These are phyloP conservation scores for Metschnikowia continentalis DNA, from an alignment of 805 yeast species.

Conservation along the genomic window DNA sequence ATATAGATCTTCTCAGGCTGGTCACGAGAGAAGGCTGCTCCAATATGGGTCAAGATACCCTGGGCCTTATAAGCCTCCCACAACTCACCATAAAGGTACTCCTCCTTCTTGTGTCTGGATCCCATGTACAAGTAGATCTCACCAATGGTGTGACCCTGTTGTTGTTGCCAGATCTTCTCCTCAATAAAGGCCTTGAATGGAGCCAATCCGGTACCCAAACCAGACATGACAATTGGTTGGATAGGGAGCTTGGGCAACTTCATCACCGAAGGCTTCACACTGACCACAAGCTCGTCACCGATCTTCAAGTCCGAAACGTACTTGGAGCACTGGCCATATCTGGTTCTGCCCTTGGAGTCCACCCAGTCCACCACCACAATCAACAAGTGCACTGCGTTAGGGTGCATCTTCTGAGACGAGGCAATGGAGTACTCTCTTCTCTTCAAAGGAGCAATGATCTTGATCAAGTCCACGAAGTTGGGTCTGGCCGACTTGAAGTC, in stretches of 20 bases:
- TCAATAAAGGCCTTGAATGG: conserved; percentile 97
- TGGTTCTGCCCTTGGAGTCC: conserved; percentile 75
- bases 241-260: conserved; percentile 83
- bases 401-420: conserved; percentile 89
- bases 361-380: conserved; percentile 96
- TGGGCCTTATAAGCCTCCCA: conserved; percentile 97
- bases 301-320: conserved; percentile 72
- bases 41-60: conserved; percentile 87
- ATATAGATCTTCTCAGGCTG: conserved; percentile 92
- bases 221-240: conserved; percentile 94
- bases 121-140: conserved; percentile 85
- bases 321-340: conserved; percentile 94
- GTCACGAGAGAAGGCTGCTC: conserved; percentile 98
- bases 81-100: conserved; percentile 91
- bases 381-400: conserved; percentile 83
- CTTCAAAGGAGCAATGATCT: conserved; percentile 78
- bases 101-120: conserved; percentile 92
- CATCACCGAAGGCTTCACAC: conserved; percentile 96
- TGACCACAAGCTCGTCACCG: conserved; percentile 85
- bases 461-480: conserved; percentile 59
- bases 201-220: conserved; percentile 96
- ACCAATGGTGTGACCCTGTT: conserved; percentile 87
- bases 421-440: conserved; percentile 98
- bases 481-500: conserved; percentile 84
- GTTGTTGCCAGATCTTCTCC: conserved; percentile 89